phyloP scores from a whole-genome alignment of 2,329 filamentous ascomycete genomes.

The Colletotrichum caudatum region DNA sequence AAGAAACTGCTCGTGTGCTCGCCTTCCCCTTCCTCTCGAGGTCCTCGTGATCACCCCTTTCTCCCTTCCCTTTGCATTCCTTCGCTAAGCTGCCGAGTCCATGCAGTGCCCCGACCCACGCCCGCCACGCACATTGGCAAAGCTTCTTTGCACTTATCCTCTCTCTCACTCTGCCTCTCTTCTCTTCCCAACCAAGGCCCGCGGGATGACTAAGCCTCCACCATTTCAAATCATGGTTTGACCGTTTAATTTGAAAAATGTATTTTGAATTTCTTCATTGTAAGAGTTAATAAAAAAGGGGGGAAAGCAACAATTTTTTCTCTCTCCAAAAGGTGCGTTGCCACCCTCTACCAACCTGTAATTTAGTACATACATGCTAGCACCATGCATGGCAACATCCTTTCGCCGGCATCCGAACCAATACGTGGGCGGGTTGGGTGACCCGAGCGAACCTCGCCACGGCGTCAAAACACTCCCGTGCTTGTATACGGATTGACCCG shows the following conservation, averaged over 20 bases:
- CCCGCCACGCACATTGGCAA: slow-evolving; percentile 40
- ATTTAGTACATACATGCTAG: background rate
- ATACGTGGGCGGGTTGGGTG: slow-evolving; percentile 4
- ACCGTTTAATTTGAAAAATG: too few species aligned
- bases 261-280: too few species aligned
- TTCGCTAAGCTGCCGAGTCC: slow-evolving; percentile 34
- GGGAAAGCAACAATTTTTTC: background rate
- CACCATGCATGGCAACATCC: background rate
- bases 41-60: background rate
- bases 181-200: slow-evolving; percentile 2
- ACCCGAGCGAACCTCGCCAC: slow-evolving; percentile 7
- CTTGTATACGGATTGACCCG: background rate
- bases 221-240: background rate
- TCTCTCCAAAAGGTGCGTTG: background rate
- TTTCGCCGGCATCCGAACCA: background rate
- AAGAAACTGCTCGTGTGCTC: slow-evolving; percentile 40
- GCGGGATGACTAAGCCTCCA: slow-evolving; percentile 4
- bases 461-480: background rate
- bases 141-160: slow-evolving; percentile 40
- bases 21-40: slow-evolving; percentile 21
- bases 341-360: background rate
- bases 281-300: too few species aligned
- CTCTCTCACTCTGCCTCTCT: background rate
- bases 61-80: background rate
- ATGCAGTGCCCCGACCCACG: slow-evolving; percentile 10